Base-by-base conservation (phyloP, 2,329 filamentous ascomycete genomes). In the Xylariaceae sp. region DNA sequence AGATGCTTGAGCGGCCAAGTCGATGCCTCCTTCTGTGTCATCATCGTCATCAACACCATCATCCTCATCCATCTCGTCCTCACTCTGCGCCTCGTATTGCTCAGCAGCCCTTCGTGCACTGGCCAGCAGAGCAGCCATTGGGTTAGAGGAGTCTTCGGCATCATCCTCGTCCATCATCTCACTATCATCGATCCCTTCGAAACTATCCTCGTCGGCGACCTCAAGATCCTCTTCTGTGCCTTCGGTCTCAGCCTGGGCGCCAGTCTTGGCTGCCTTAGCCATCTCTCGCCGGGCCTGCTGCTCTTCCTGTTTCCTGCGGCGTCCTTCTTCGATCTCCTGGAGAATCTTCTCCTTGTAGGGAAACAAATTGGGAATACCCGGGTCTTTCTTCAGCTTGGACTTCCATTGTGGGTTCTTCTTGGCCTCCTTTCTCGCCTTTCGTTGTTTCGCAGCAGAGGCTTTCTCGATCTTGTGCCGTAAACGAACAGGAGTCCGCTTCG, bases 331-430 rank as follows among this genome's bases (percentile, higher is more conserved):
- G 55, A 98, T 94, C 67, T 98, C 89, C 44, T 90, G 82, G 26
- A 98, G 78, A 19, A 98, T 79, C 73, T 86, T 90, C 65, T 96
- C 90, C 72, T 98, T 98, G 76, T 93, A 96, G 1, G 93, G 93
- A 70, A 96, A 98, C 28, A 96, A 71, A 62, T 97, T 98, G 31
- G 93, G 93, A 48, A 98, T 96, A 37, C 93, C 93, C 18, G 91
- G 93, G 59, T 98, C 93, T 72, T 97, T 98, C 79, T 96, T 97
- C 54, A 95, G 64, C 65, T 89, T 87, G 45, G 89, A 90, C 55
- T 87, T 82, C 89, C 93, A 97, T 87, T 95, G 82, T 26, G 93
- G 91, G 65, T 96, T 95, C 80, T 95, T 89, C 73, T 95, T 97
- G 42, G 86, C 89, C 42, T 82, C 74, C 74, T 95, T 97, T 61